phyloP scores from a whole-genome alignment of 23 red algal genomes.

The Pyropia yezoensis region DNA sequence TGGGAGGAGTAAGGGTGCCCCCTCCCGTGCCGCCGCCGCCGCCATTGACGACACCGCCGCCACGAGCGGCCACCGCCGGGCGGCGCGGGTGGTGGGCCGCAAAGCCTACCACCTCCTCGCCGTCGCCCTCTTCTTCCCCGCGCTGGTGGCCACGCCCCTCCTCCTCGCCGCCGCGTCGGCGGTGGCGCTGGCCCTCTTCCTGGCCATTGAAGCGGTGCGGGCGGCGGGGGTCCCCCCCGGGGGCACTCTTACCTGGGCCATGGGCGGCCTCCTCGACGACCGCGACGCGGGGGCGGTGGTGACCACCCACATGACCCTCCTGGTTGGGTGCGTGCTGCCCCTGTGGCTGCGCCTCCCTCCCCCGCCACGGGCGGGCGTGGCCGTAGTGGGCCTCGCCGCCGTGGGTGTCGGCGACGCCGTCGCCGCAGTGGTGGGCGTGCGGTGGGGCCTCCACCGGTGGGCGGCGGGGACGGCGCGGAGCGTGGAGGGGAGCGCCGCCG shows the following conservation, averaged over 20 bases:
- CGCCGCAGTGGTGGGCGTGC: conserved; percentile 31
- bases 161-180: conserved; percentile 22
- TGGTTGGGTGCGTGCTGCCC: conserved; percentile 50
- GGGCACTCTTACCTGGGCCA: background rate
- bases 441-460: conserved; percentile 29
- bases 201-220: conserved; percentile 15
- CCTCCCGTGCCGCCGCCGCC: too few relatives aligned
- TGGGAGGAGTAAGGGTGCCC: too few relatives aligned
- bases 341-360: conserved; percentile 32
- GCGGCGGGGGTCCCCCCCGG: background rate
- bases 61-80: background rate
- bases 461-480: conserved; percentile 20
- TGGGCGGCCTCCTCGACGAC: conserved; percentile 58
- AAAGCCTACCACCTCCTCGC: conserved; percentile 56
- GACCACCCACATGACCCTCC: conserved; percentile 66
- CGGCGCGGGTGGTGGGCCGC: conserved; percentile 6
- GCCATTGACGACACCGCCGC: too few relatives aligned
- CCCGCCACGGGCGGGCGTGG: background rate
- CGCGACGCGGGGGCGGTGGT: conserved; percentile 56
- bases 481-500: conserved; percentile 46
- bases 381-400: conserved; percentile 24
- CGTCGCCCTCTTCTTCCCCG: conserved; percentile 18
- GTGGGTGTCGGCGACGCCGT: conserved; percentile 52
- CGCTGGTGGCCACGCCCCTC: background rate
- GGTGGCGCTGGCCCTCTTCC: conserved; percentile 18